Conservation (phyloP, 306 rosid genomes). For the Gastrolobium villosum region DNA sequence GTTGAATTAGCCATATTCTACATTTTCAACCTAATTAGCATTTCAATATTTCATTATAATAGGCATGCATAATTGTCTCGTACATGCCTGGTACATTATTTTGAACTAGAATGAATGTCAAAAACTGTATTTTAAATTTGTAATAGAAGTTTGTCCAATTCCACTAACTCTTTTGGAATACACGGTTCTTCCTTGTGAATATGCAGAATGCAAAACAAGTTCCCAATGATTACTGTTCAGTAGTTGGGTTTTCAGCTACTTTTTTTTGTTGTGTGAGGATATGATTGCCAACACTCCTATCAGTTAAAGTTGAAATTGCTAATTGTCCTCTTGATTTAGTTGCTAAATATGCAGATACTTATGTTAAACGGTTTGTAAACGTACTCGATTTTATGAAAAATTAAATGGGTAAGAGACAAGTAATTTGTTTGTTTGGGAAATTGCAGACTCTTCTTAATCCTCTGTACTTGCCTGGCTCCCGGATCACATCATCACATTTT, state of each 20-base stretch:
- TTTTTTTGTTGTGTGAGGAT: neutral
- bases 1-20: slow-evolving; percentile 20
- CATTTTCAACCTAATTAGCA: neutral
- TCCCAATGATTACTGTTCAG: neutral
- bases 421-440: slow-evolving; percentile 46
- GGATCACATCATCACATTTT: slow-evolving; percentile 89
- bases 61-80: neutral
- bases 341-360: slow-evolving; percentile 20
- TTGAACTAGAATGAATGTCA: slow-evolving; percentile 6
- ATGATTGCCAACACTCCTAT: slow-evolving; percentile 1
- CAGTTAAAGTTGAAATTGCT: slow-evolving; percentile 29
- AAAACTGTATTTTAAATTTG: neutral
- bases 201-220: slow-evolving; percentile 30
- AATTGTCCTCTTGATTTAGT: slow-evolving; percentile 24
- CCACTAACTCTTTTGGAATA: neutral
- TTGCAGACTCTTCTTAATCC: slow-evolving; percentile 93
- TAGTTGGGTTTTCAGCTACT: slow-evolving; percentile 19
- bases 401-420: neutral
- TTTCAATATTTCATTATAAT: slow-evolving; percentile 22
- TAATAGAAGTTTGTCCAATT: neutral
- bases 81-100: slow-evolving; percentile 9
- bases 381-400: slow-evolving; percentile 15
- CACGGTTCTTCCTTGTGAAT: slow-evolving; percentile 26
- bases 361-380: slow-evolving; percentile 22
- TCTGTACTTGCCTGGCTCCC: slow-evolving; percentile 93